Evolutionary conservation across 2,329 filamentous ascomycete genomes (phyloP).

Genomic region (Reticulascus tulasneorum): DNA sequence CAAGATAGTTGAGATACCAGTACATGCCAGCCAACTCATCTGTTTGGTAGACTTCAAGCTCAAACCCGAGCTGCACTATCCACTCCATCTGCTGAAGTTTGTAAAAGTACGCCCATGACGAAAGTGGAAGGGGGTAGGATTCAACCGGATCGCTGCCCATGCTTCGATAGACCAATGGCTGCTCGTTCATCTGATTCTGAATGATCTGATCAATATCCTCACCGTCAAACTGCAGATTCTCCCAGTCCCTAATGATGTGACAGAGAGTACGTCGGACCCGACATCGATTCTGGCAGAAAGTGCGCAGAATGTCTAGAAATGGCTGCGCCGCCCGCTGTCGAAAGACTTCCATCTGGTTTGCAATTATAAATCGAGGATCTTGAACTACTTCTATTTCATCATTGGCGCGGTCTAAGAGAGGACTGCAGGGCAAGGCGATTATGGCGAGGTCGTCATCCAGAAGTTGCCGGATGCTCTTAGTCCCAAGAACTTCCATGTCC

Average conservation of each 20-base stretch:
- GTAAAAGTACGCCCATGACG: conserved; percentile 85
- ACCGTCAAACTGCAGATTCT: conserved; percentile 75
- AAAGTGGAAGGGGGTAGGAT: conserved; percentile 67
- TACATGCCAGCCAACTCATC: conserved; percentile 89
- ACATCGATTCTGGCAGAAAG: conserved; percentile 85
- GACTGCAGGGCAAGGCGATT: conserved; percentile 67
- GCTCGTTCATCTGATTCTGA: conserved; percentile 56
- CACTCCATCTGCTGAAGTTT: conserved; percentile 86
- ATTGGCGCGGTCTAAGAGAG: conserved; percentile 68
- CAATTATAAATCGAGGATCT: conserved; percentile 70
- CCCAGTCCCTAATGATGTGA: conserved; percentile 79
- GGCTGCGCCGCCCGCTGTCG: conserved; percentile 59
- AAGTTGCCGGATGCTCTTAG: conserved; percentile 67
- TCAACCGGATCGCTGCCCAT: conserved; percentile 39
- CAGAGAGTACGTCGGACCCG: conserved; percentile 85
- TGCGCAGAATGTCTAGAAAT: conserved; percentile 79
- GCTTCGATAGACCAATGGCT: conserved; percentile 48
- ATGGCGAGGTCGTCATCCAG: conserved; percentile 79
- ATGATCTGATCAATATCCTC: conserved; percentile 71
- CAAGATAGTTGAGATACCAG: conserved; percentile 76
- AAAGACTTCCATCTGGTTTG: conserved; percentile 68
- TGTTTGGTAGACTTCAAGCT: conserved; percentile 82
- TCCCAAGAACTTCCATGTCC: conserved; percentile 65
- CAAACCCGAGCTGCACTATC: conserved; percentile 88
- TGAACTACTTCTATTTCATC: conserved; percentile 72